phyloP scores from a whole-genome alignment of 768 basidiomycete genomes.

The Calocera viscosa region DNA sequence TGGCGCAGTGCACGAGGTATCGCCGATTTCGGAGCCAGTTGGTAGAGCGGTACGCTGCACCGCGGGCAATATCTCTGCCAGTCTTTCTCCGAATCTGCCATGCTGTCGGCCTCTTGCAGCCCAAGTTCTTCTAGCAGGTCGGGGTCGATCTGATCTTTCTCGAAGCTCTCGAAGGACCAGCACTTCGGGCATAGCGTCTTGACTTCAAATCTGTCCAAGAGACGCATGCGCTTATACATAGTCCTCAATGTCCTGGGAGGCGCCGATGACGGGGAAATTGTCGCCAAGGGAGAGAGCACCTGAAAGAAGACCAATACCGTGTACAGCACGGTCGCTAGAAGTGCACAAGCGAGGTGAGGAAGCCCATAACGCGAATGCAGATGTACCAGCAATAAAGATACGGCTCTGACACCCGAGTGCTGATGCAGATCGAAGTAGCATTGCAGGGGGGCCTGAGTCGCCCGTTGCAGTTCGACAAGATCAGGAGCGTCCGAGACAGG shows the following conservation, averaged over 20 bases:
- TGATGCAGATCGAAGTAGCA: no score
- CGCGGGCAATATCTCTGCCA: not conserved
- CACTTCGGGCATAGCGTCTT: not conserved
- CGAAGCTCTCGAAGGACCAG: not conserved
- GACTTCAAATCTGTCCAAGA: not conserved
- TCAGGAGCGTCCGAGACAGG: no score
- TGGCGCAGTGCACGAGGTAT: not conserved
- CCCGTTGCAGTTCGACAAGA: no score
- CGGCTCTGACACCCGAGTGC: no score
- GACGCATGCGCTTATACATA: not conserved
- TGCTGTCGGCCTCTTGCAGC: not conserved
- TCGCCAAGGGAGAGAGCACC: no score
- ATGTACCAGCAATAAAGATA: no score
- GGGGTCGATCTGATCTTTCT: not conserved
- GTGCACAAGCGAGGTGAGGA: no score
- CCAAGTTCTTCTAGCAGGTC: not conserved
- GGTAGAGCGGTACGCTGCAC: not conserved
- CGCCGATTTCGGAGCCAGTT: not conserved
- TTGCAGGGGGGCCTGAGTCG: no score
- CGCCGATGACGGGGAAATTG: not conserved
- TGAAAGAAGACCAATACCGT: no score
- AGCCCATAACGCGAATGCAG: no score
- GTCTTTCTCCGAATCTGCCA: not conserved
- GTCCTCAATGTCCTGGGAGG: not conserved
- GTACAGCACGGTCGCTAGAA: no score